Base-by-base conservation (phyloP, 306 rosid genomes). In the Rubus idaeus region DNA sequence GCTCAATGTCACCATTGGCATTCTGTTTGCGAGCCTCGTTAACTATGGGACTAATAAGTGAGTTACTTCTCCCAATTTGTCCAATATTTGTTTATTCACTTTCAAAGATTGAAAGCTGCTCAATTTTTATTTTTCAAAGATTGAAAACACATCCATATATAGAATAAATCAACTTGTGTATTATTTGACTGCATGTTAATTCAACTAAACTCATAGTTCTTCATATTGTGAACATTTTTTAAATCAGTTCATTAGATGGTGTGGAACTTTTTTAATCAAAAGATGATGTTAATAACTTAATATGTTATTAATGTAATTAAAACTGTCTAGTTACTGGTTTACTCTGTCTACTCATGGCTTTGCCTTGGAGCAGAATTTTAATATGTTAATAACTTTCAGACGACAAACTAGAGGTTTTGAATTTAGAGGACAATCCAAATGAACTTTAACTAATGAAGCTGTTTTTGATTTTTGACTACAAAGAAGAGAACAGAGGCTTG, bases 1-100 rank as follows among this genome's bases (percentile, higher is more conserved):
- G 74, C 89, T 94, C 21, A 89, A 91, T 65, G 51, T 91, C 71
- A 94, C 97, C 50, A 78, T 94, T 30, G 98, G 98, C 18, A 94
- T 94, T 73, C 94, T 94, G 49, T 90, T 94, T n/a, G 93, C 98
- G 2, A 86, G 65, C 79, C 91, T 94, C 2, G 86, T 94, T 82
- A 94, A 94, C 26, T 94, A 91, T 37, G 84, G 78, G 68, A 94
- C 97, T 30, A 61, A 61, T 77, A 91, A 94, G 98, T 94, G 84
- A 82, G 83, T 72, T 1, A 23, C 2, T 51, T 60, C 35, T 37
- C 39, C 20, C 0, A 26, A n/a, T 76, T 13, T 58, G 12, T 37
- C 49, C 49, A 39, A 6, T 44, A 8, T 26, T 62, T 63, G 8
- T 8, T 26, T 71, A 47, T 13, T 30, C 74, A 26, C 45, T n/a